Conservation (phyloP, 169 alveolate genomes). For the Miamiensis avidus region DNA sequence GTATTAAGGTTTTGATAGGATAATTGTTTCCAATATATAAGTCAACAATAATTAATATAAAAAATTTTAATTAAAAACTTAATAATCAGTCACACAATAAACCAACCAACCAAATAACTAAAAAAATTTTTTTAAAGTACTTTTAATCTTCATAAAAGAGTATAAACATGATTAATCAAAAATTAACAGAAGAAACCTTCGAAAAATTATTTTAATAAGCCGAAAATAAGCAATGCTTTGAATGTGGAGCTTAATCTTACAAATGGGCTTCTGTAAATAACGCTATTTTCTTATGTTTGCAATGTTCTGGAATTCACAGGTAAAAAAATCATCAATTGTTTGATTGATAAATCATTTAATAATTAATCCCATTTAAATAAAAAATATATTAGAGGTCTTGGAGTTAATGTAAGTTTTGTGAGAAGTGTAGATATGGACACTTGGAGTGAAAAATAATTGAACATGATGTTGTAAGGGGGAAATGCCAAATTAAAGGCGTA, state of each 20-base stretch:
- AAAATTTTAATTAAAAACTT: too few relatives aligned
- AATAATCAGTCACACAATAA: too few relatives aligned
- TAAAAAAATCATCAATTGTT: neutral
- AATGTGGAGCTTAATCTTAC: slow-evolving; percentile 92
- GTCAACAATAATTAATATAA: too few relatives aligned
- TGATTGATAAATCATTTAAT: neutral
- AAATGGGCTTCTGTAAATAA: slow-evolving; percentile 96
- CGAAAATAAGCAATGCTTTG: slow-evolving; percentile 84
- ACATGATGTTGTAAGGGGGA: slow-evolving; percentile 85
- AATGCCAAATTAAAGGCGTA: slow-evolving; percentile 72
- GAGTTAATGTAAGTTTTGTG: slow-evolving; percentile 93
- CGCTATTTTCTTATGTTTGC: slow-evolving; percentile 93
- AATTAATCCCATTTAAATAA: too few relatives aligned
- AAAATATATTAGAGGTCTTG: slow-evolving; percentile 73
- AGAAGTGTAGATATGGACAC: slow-evolving; percentile 94
- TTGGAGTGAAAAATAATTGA: slow-evolving; percentile 91
- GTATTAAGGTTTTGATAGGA: too few relatives aligned
- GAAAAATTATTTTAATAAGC: neutral
- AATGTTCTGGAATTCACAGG: slow-evolving; percentile 96
- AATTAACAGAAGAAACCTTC: slow-evolving; percentile 8
- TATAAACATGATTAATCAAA: slow-evolving; percentile 6
- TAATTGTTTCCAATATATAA: too few relatives aligned
- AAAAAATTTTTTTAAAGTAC: too few relatives aligned
- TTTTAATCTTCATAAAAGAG: too few relatives aligned
- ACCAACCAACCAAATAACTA: too few relatives aligned